These are phyloP conservation scores for Zygosaccharomyces kombuchaensis DNA, from an alignment of 805 yeast species.

Conservation along the genomic window DNA sequence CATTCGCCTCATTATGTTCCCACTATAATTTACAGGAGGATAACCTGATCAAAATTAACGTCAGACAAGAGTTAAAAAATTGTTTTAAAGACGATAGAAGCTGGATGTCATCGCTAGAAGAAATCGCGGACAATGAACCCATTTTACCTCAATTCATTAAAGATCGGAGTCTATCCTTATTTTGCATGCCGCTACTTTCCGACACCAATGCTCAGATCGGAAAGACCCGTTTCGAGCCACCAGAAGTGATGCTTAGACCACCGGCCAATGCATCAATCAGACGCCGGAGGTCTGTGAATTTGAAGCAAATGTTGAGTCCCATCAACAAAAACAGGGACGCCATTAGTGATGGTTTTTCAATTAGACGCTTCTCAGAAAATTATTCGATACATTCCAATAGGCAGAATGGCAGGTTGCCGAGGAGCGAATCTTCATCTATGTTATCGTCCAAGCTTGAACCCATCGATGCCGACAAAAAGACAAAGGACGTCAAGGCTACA, in stretches of 20 bases:
- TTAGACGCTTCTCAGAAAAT: slow-evolving; percentile 7
- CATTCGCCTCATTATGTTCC: slow-evolving; percentile 9
- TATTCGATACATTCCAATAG: slow-evolving; percentile 5
- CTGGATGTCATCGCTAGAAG: slow-evolving; percentile 10
- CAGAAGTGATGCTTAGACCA: background rate
- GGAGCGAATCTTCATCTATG: slow-evolving; percentile 1
- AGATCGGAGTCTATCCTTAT: slow-evolving; percentile 13
- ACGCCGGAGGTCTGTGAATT: slow-evolving; percentile 9
- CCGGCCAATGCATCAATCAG: slow-evolving; percentile 3
- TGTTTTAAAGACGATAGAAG: slow-evolving; percentile 4
- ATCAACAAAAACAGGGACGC: slow-evolving; percentile 7
- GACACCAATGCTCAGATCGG: slow-evolving; percentile 9
- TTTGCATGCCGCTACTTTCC: slow-evolving; percentile 16
- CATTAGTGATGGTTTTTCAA: background rate
- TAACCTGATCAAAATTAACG: slow-evolving; percentile 20
- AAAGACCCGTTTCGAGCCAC: slow-evolving; percentile 1
- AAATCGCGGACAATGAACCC: slow-evolving; percentile 1
- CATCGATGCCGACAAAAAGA: slow-evolving; percentile 10
- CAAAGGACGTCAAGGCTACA: slow-evolving; percentile 13
- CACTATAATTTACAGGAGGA: slow-evolving; percentile 12
- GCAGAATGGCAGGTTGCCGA: slow-evolving; percentile 1
- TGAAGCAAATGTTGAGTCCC: slow-evolving; percentile 11
- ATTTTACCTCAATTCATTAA: slow-evolving; percentile 13
- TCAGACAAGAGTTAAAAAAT: slow-evolving; percentile 13
- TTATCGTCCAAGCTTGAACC: slow-evolving; percentile 1